Percentiles rank a stretch among this genome's conserved stretches.
Conservation (phyloP, 2,329 filamentous ascomycete species). For the Cadophora malorum region DNA sequence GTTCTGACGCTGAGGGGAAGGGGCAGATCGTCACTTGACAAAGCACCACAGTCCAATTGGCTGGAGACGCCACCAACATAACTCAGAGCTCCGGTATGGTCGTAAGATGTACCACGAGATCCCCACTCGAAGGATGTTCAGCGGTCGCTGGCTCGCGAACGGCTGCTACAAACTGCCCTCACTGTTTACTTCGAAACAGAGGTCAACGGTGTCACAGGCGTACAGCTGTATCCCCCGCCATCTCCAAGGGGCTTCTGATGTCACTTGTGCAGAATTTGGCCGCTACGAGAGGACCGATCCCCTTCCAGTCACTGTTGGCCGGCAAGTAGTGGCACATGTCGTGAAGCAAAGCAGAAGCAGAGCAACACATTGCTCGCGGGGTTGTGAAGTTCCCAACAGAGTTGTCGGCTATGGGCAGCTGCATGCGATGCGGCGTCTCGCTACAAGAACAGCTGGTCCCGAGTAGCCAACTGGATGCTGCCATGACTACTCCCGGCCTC, state of each 20-base stretch:
- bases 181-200: neutral
- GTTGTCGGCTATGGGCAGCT: neutral
- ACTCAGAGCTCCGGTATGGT: constrained; percentile 9
- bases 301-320: neutral
- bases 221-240: neutral
- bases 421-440: neutral
- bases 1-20: constrained; percentile 13
- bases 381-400: neutral
- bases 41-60: constrained; percentile 17
- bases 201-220: neutral
- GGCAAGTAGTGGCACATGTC: neutral
- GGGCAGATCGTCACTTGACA: constrained; percentile 26
- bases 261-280: neutral
- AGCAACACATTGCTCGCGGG: neutral
- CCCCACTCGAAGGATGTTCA: neutral
- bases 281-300: neutral
- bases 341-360: neutral
- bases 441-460: constrained; percentile 5
- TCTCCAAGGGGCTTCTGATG: neutral
- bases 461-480: neutral
- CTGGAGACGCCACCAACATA: neutral
- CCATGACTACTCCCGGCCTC: neutral
- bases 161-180: neutral
- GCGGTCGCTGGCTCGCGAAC: neutral
- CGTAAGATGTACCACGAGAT: constrained; percentile 21